These are phyloP conservation scores for Torrubiellomyces zombiae DNA, from an alignment of 2,329 filamentous ascomycete genomes.

Conservation along the genomic window DNA sequence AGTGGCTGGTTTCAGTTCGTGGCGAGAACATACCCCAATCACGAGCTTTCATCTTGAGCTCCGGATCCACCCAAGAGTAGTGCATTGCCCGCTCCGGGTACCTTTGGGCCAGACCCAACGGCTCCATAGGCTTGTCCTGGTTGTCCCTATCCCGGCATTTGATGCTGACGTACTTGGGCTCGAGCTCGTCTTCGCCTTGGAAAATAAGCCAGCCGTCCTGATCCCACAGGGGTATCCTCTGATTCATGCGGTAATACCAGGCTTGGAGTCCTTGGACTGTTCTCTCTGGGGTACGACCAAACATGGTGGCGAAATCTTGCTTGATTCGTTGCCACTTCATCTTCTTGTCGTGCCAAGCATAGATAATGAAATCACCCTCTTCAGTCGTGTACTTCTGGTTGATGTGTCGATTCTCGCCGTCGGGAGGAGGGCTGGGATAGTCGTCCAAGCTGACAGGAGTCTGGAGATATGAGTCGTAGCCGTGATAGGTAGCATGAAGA, in stretches of 20 bases:
- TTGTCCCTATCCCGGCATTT: constrained; percentile 22
- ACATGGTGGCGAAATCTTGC: constrained; percentile 21
- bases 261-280: constrained; percentile 24
- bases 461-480: constrained; percentile 10
- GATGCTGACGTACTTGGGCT: constrained; percentile 20
- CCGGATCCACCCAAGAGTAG: constrained; percentile 26
- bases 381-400: constrained; percentile 27
- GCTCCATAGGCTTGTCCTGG: constrained; percentile 19
- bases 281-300: constrained; percentile 19
- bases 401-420: constrained; percentile 21
- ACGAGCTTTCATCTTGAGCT: constrained; percentile 19
- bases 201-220: constrained; percentile 23
- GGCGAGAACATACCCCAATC: constrained; percentile 28
- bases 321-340: constrained; percentile 24
- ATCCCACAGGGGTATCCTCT: constrained; percentile 22
- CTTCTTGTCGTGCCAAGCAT: constrained; percentile 26
- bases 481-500: constrained; percentile 8
- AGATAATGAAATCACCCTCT: constrained; percentile 26
- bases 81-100: constrained; percentile 29
- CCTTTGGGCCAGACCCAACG: constrained; percentile 22
- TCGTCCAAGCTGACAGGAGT: constrained; percentile 9
- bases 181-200: constrained; percentile 20
- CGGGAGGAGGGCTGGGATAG: constrained; percentile 19
- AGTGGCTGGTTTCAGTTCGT: too few species aligned
- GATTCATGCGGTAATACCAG: constrained; percentile 27